A percentile compares a stretch with the other conserved stretches of the same genome.
Evolutionary conservation across 306 rosid species (phyloP).

Genomic region (Herpetospermum pedunculosum): DNA sequence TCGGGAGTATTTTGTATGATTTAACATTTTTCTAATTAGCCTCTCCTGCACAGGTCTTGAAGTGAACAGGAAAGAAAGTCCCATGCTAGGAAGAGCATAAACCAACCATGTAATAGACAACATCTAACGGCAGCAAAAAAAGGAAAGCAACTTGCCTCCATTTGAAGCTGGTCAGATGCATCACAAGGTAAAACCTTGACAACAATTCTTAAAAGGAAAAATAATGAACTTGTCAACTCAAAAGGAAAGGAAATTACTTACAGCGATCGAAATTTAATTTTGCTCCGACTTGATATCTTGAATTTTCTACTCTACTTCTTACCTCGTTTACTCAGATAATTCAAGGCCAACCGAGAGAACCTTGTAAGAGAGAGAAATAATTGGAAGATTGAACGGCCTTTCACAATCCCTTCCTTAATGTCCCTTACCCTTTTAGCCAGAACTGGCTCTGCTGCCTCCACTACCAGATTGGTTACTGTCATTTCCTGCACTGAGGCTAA

Average conservation of each 20-base stretch:
- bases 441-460: slow-evolving; percentile 31
- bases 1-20: too few species aligned
- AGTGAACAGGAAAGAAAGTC: neutral
- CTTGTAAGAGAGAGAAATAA: slow-evolving; percentile 42
- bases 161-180: neutral
- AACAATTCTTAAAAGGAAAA: neutral
- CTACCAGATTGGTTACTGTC: slow-evolving; percentile 19
- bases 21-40: too few species aligned
- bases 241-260: neutral
- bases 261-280: neutral
- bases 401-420: slow-evolving; percentile 52
- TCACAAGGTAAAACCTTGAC: neutral
- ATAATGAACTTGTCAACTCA: neutral
- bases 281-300: neutral
- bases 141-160: neutral
- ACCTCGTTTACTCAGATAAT: slow-evolving; percentile 27
- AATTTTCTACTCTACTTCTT: slow-evolving; percentile 8
- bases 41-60: neutral
- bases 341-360: slow-evolving; percentile 47
- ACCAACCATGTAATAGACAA: neutral
- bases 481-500: slow-evolving; percentile 58
- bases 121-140: neutral
- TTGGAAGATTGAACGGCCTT: slow-evolving; percentile 56
- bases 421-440: slow-evolving; percentile 53
- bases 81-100: neutral